Evolutionary conservation across 2,329 filamentous ascomycete genomes (phyloP), one percentile per base, ranked within the genome.

Genomic region (Cadophora sp.): DNA sequence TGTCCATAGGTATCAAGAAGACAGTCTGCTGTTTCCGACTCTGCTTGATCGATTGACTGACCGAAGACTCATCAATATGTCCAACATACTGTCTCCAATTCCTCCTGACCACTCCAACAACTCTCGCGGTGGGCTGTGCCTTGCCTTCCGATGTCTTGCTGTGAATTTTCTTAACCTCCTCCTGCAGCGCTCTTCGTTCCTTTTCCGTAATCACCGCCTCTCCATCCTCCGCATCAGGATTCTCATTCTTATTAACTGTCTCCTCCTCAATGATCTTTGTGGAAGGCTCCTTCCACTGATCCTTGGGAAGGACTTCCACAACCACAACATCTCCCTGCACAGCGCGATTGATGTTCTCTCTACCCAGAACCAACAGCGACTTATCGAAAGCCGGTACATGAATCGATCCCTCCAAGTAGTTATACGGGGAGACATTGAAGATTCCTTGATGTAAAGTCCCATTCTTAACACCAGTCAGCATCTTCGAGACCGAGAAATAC

Each of bases 31-130:
- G 93, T 75, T 92, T 92, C 68, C 94, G 88, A 34, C 93, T 93
- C 74, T 94, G 91, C 69, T 89, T 91, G 1, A 87, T 87, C 3
- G 89, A 87, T 64, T 90, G 88, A 75, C 90, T 91, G 60, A 94
- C 91, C 1, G 94, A 97, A 12, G 92, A 92, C 62, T 91, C 90
- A 77, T 99, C 96, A 66, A 99, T 91, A 77, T 97, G 94, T 1
- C 96, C 96, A 70, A 99, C 96, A 75, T 97, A 98, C 80, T 98
- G 97, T 69, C 96, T 88, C 96, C 96, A 99, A 79, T 98, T 98
- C 63, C 96, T 89, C 81, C 97, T 97, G 78, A 97, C 88, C 27
- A 98, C 86, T 59, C 96, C 96, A 7, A 98, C 93, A 14, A 99
- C 92, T 77, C 88, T 92, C 29, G 95, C 96, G 7, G 96, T 98